Evolutionary conservation across 2,329 filamentous ascomycete species (phyloP).

Genomic region (Dactylellina cionopaga): DNA sequence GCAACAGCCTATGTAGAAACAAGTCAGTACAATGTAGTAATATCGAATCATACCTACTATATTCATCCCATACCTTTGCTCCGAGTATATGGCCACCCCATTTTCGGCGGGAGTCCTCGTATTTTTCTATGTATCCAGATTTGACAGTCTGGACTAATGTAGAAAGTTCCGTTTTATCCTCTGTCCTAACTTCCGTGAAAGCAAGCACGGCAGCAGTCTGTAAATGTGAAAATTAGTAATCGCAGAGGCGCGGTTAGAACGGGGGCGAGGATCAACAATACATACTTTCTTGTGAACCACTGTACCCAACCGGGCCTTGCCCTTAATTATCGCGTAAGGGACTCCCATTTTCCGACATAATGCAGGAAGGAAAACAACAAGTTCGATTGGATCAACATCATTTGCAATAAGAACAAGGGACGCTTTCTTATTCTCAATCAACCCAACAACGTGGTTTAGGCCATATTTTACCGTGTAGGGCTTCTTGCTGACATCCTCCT

Average conservation of each 20-base stretch:
- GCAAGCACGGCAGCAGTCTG: slow-evolving; percentile 95
- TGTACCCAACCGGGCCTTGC: slow-evolving; percentile 98
- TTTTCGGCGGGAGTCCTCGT: slow-evolving; percentile 87
- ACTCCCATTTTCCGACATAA: slow-evolving; percentile 99
- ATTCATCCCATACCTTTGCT: slow-evolving; percentile 76
- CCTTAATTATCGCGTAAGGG: slow-evolving; percentile 99
- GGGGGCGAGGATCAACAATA: slow-evolving; percentile 18
- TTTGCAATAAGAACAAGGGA: slow-evolving; percentile 97
- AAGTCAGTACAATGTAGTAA: neutral
- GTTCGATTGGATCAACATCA: slow-evolving; percentile 99
- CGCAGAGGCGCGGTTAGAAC: neutral
- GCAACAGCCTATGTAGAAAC: slow-evolving; percentile 66
- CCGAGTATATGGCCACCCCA: slow-evolving; percentile 99
- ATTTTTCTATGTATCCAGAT: slow-evolving; percentile 97
- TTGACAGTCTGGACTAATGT: slow-evolving; percentile 97
- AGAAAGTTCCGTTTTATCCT: slow-evolving; percentile 98
- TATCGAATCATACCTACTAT: neutral
- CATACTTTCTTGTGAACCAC: slow-evolving; percentile 99
- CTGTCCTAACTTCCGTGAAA: slow-evolving; percentile 92
- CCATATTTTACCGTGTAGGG: slow-evolving; percentile 99
- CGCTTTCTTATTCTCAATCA: slow-evolving; percentile 99
- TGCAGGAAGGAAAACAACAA: slow-evolving; percentile 98
- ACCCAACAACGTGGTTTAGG: slow-evolving; percentile 97
- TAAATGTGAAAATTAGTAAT: neutral
- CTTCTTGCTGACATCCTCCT: slow-evolving; percentile 99